Conservation (phyloP, 495 filamentous ascomycete genomes). For the Penicillium pulvis region DNA sequence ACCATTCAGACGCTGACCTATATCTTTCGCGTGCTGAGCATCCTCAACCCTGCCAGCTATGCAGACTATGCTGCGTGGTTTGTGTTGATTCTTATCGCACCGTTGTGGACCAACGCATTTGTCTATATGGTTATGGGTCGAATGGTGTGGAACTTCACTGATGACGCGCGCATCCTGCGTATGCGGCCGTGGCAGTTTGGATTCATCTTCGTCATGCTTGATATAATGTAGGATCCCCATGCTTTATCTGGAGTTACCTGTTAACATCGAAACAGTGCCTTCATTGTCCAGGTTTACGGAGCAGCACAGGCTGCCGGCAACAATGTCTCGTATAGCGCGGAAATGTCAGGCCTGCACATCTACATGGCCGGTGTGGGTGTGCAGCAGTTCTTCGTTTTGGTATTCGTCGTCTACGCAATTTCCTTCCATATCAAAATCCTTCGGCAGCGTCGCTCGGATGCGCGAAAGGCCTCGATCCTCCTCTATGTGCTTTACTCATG, state of each 20-base stretch:
- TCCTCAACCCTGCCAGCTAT: constrained; percentile 18
- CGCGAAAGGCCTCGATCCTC: constrained; percentile 26
- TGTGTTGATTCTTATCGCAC: constrained; percentile 30
- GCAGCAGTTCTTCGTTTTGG: constrained; percentile 51
- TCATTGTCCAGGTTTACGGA: constrained; percentile 23
- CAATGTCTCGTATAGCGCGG: constrained; percentile 13
- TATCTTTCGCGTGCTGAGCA: constrained; percentile 35
- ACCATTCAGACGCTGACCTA: constrained; percentile 44
- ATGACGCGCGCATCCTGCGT: constrained; percentile 10
- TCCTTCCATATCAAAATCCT: constrained; percentile 40
- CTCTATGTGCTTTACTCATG: constrained; percentile 45
- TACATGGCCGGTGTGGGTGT: constrained; percentile 57
- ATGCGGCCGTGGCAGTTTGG: constrained; percentile 16
- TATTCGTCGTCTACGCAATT: constrained; percentile 45
- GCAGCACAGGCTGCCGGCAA: constrained; percentile 13
- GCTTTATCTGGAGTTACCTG: too few relatives aligned
- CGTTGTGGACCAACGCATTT: constrained; percentile 24
- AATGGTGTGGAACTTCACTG: constrained; percentile 23
- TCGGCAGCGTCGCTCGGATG: constrained; percentile 6
- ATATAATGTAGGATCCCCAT: constrained; percentile 17
- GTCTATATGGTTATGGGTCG: constrained; percentile 27
- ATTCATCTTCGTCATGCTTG: constrained; percentile 19
- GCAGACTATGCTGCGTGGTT: constrained; percentile 31
- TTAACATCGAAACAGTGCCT: constrained; percentile 17
- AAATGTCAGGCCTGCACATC: constrained; percentile 43